Conservation (phyloP, 441 rosid genomes). For the Corymbia calophylla region DNA sequence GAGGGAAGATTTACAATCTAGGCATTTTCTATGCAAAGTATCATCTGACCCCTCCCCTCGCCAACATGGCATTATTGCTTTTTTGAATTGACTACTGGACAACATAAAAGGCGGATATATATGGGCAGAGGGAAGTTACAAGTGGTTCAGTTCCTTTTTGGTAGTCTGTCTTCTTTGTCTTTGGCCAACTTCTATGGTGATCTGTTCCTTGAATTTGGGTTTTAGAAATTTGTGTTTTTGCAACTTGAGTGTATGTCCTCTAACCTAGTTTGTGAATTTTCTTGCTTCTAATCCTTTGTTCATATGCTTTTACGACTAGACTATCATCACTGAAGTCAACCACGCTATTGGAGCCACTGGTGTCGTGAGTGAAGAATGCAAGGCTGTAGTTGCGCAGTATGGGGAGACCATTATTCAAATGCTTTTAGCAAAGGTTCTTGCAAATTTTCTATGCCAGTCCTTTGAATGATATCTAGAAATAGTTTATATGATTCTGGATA, state of each 20-base stretch:
- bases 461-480: background rate
- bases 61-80: background rate
- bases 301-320: constrained; percentile 17
- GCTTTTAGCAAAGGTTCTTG: constrained; percentile 52
- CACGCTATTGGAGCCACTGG: constrained; percentile 87
- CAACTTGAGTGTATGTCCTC: background rate
- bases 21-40: background rate
- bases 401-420: constrained; percentile 56
- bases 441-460: background rate
- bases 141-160: background rate
- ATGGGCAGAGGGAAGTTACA: background rate
- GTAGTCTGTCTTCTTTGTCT: background rate
- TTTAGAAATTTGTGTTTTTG: background rate
- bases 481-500: background rate
- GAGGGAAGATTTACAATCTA: background rate
- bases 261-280: background rate
- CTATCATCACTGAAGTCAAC: constrained; percentile 59
- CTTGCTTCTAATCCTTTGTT: background rate
- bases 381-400: constrained; percentile 55
- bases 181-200: background rate
- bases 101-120: background rate
- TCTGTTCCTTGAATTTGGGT: background rate
- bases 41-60: background rate
- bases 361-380: constrained; percentile 69
- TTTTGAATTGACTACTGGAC: background rate